Conservation (phyloP, 108 stramenopile species). For the Skeletonema menzelii region DNA sequence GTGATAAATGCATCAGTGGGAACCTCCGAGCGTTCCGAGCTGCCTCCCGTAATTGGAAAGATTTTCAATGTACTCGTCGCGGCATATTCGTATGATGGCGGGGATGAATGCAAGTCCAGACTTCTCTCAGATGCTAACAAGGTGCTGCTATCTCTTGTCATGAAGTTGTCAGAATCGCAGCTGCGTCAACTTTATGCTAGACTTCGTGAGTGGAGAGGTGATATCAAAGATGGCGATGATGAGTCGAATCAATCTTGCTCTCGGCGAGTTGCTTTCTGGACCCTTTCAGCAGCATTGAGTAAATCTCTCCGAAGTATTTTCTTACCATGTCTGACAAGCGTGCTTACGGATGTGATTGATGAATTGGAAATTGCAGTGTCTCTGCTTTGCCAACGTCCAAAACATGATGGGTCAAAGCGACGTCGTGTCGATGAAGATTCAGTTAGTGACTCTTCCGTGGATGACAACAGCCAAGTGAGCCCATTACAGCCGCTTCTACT, state of each 20-base stretch:
- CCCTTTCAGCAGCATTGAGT: conserved; percentile 62
- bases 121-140: conserved; percentile 53
- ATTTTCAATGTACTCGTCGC: conserved; percentile 57
- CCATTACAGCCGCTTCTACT: conserved; percentile 65
- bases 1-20: conserved; percentile 59
- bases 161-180: conserved; percentile 87
- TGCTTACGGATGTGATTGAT: conserved; percentile 67
- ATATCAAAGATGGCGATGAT: conserved; percentile 32
- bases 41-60: conserved; percentile 50
- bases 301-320: conserved; percentile 72
- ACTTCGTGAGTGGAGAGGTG: conserved; percentile 79
- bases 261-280: conserved; percentile 74
- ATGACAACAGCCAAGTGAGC: conserved; percentile 18
- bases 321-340: conserved; percentile 75
- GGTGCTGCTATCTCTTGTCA: conserved; percentile 64
- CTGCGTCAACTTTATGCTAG: conserved; percentile 74
- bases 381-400: conserved; percentile 28
- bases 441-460: background rate
- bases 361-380: conserved; percentile 66
- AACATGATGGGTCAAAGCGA: conserved; percentile 37
- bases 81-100: conserved; percentile 48
- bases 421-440: conserved; percentile 31
- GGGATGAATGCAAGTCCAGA: conserved; percentile 8
- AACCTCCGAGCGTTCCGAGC: conserved; percentile 52
- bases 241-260: conserved; percentile 2